Evolutionary conservation across 2,329 filamentous ascomycete species (phyloP).

Genomic region (Ophiocordyceps australis): DNA sequence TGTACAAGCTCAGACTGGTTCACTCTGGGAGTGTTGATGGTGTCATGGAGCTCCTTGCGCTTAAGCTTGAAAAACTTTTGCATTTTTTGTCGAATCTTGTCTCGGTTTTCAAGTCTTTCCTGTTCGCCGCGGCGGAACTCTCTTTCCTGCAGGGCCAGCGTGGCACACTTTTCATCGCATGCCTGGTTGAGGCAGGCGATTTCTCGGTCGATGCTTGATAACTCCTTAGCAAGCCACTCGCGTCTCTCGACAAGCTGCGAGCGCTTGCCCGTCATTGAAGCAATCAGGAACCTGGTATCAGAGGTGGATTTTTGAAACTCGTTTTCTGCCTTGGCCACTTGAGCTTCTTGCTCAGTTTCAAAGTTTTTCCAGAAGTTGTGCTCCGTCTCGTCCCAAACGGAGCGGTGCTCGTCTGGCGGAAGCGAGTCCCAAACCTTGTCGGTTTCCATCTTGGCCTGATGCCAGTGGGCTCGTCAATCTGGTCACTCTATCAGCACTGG

Average conservation of each 20-base stretch:
- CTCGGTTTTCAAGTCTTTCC: conserved; percentile 9
- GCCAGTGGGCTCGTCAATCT: too few relatives aligned
- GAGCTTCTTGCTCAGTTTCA: conserved; percentile 7
- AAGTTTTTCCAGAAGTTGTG: conserved; percentile 15
- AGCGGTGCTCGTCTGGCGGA: conserved; percentile 11
- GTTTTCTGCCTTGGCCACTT: conserved; percentile 8
- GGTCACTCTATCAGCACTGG: too few relatives aligned
- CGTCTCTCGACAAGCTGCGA: conserved; percentile 10
- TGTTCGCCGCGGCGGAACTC: conserved; percentile 12
- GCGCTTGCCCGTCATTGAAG: conserved; percentile 10
- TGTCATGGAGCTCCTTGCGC: conserved; percentile 7
- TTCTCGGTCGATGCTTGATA: conserved; percentile 17
- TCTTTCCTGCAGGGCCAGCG: conserved; percentile 13
- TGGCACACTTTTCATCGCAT: conserved; percentile 14
- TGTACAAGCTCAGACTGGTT: not conserved
- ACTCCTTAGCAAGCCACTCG: conserved; percentile 10
- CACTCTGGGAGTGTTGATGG: conserved; percentile 2
- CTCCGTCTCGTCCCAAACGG: conserved; percentile 17
- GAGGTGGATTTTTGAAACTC: conserved; percentile 8
- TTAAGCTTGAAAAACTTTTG: conserved; percentile 14
- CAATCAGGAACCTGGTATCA: conserved; percentile 11
- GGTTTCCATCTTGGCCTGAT: too few relatives aligned
- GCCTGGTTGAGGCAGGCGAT: conserved; percentile 12
- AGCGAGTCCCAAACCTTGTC: conserved; percentile 12
- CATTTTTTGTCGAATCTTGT: conserved; percentile 12